These are phyloP conservation scores for Neurospora tetraspora DNA, from an alignment of 495 filamentous ascomycete genomes.

Conservation along the genomic window DNA sequence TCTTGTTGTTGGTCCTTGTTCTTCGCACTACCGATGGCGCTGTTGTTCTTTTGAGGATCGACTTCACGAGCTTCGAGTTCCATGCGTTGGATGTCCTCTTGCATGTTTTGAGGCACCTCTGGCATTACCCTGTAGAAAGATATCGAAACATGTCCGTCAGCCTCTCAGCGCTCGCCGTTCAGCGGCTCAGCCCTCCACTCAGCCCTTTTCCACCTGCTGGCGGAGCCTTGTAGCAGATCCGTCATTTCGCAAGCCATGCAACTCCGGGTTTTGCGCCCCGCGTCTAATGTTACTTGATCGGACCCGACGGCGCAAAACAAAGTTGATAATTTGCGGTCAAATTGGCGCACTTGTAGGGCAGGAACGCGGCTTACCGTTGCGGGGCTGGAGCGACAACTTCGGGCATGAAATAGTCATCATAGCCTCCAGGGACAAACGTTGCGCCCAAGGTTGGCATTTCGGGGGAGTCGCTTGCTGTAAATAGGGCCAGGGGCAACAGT, in stretches of 20 bases:
- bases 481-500: neutral
- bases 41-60: slow-evolving; percentile 30
- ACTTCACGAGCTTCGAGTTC: slow-evolving; percentile 62
- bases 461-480: slow-evolving; percentile 29
- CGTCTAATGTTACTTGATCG: neutral
- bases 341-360: neutral
- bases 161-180: slow-evolving; percentile 1
- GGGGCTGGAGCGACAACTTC: slow-evolving; percentile 59
- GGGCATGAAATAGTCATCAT: slow-evolving; percentile 80
- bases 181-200: slow-evolving; percentile 8
- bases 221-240: slow-evolving; percentile 7
- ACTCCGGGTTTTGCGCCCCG: neutral
- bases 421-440: slow-evolving; percentile 81
- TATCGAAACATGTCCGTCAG: slow-evolving; percentile 12
- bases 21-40: slow-evolving; percentile 9
- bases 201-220: slow-evolving; percentile 2
- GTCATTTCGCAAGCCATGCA: neutral
- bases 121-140: slow-evolving; percentile 41
- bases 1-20: slow-evolving; percentile 6
- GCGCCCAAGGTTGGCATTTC: slow-evolving; percentile 54
- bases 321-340: neutral
- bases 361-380: slow-evolving; percentile 59
- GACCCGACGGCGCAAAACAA: neutral
- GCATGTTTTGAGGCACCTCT: slow-evolving; percentile 65
- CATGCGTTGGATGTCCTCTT: slow-evolving; percentile 80